A percentile compares a stretch with the other conserved stretches of the same genome.
Evolutionary conservation across 352 stramenopile species (phyloP).

Genomic region (Peronospora belbahrii): DNA sequence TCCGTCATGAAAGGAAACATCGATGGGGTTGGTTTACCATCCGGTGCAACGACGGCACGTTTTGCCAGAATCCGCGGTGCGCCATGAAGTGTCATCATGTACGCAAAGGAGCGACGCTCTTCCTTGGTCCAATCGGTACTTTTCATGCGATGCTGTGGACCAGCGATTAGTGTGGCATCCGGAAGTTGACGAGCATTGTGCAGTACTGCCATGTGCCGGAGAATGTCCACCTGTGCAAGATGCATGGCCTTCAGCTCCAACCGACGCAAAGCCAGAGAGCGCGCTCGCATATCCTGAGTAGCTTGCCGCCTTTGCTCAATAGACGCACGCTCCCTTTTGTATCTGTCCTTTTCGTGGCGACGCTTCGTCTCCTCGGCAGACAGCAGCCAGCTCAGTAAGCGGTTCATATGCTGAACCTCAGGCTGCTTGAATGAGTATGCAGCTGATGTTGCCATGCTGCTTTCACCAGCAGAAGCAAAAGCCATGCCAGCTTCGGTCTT

Average conservation of each 20-base stretch:
- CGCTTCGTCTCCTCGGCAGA: constrained; percentile 81
- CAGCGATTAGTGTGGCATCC: constrained; percentile 18
- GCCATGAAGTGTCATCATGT: constrained; percentile 65
- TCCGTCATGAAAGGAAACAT: constrained; percentile 28
- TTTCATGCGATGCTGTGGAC: constrained; percentile 62
- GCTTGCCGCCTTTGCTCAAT: constrained; percentile 69
- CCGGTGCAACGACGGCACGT: constrained; percentile 25
- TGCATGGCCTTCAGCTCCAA: constrained; percentile 82
- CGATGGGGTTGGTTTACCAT: constrained; percentile 23
- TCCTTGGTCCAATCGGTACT: constrained; percentile 82
- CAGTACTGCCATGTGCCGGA: constrained; percentile 59
- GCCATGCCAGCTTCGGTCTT: constrained; percentile 18
- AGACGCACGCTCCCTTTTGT: constrained; percentile 65
- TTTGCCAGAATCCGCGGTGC: constrained; percentile 74
- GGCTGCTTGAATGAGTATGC: constrained; percentile 72
- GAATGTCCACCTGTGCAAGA: constrained; percentile 70
- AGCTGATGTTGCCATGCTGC: constrained; percentile 1
- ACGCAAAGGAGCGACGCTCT: constrained; percentile 73
- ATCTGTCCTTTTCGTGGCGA: constrained; percentile 67
- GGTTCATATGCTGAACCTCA: constrained; percentile 87
- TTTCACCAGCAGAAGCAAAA: not conserved
- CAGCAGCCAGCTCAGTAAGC: constrained; percentile 76
- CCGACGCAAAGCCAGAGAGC: constrained; percentile 49
- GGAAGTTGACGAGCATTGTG: constrained; percentile 64
- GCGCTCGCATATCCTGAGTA: constrained; percentile 61